A percentile compares a stretch with the other conserved stretches of the same genome.
phyloP scores from a whole-genome alignment of 805 yeast species.

The Torulaspora indica region DNA sequence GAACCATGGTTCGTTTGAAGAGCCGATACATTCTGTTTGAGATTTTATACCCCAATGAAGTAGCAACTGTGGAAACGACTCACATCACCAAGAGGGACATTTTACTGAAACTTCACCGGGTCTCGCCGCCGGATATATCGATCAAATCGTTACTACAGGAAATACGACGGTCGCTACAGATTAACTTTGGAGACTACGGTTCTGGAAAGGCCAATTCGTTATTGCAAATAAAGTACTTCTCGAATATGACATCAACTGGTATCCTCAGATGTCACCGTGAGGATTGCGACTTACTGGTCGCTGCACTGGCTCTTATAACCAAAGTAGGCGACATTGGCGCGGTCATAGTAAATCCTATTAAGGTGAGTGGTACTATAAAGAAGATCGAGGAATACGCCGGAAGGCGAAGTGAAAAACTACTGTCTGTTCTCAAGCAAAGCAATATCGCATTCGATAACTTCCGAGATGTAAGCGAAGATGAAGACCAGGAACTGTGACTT shows the following conservation, averaged over 20 bases:
- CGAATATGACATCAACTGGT: constrained; percentile 76
- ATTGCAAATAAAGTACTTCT: constrained; percentile 70
- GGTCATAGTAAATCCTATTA: constrained; percentile 56
- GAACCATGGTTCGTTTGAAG: constrained; percentile 77
- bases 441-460: constrained; percentile 15
- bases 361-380: constrained; percentile 82
- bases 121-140: constrained; percentile 47
- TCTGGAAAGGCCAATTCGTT: constrained; percentile 57
- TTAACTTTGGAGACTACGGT: constrained; percentile 76
- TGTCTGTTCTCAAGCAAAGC: constrained; percentile 16
- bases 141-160: constrained; percentile 48
- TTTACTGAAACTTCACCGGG: constrained; percentile 46
- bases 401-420: constrained; percentile 35
- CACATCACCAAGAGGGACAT: constrained; percentile 13
- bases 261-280: constrained; percentile 72
- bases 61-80: constrained; percentile 13
- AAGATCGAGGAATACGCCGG: constrained; percentile 74
- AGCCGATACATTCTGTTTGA: constrained; percentile 82
- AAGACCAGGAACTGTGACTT: constrained; percentile 8
- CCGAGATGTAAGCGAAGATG: constrained; percentile 16
- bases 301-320: constrained; percentile 57
- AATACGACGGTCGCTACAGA: constrained; percentile 52
- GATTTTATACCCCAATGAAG: constrained; percentile 55
- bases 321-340: constrained; percentile 44
- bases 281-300: constrained; percentile 55